A percentile compares a stretch with the other conserved stretches of the same genome.
Evolutionary conservation across 495 filamentous ascomycete genomes (phyloP).

Genomic region (Neurospora terricola): DNA sequence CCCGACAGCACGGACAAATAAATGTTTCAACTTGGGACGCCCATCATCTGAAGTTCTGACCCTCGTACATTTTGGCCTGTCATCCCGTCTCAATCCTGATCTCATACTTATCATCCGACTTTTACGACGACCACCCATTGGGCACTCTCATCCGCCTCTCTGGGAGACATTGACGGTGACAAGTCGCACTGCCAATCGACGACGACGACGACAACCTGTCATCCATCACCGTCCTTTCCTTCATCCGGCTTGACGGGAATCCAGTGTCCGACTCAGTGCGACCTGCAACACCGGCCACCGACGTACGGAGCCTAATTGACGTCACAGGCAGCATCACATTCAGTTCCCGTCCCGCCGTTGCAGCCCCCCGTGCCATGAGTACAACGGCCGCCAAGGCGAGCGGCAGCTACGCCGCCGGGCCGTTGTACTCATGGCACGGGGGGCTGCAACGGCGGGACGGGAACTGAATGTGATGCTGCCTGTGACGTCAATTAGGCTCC

Average conservation of each 20-base stretch:
- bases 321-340: background rate
- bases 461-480: background rate
- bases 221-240: background rate
- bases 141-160: background rate
- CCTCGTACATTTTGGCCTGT: background rate
- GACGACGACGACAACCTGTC: background rate
- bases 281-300: background rate
- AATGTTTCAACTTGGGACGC: background rate
- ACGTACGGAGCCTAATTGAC: background rate
- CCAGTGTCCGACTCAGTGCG: background rate
- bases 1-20: background rate
- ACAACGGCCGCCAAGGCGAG: background rate
- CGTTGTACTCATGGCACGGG: background rate
- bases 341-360: background rate
- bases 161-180: background rate
- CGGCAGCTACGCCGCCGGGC: background rate
- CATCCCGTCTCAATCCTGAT: background rate
- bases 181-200: background rate
- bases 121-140: background rate
- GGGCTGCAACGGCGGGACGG: background rate
- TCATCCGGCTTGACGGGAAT: background rate
- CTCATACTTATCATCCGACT: background rate
- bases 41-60: background rate
- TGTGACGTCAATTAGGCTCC: background rate
- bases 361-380: background rate